Base-by-base conservation (phyloP, 139 green algal genomes). In the Trebouxia sp. region DNA sequence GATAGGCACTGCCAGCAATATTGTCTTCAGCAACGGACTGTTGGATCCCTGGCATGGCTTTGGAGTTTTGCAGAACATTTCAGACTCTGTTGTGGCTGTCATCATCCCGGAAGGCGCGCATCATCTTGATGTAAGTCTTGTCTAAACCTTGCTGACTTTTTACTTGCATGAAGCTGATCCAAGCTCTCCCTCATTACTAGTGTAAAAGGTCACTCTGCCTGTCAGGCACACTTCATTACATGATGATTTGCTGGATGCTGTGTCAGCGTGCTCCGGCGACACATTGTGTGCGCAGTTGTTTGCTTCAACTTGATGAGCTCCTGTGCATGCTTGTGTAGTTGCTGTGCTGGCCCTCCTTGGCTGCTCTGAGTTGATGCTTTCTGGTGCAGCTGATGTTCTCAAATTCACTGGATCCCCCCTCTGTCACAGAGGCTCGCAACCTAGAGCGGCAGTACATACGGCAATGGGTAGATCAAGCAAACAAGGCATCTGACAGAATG, bases 51-150 rank as follows among this genome's bases (percentile, higher is more conserved):
- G 88, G 87, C 55, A 77, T 41, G 55, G 56, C 1, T 76, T 76
- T 35, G 80, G 80, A 28, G 80, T 84, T 65, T 75, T 94, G 51
- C 24, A 82, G 26, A 86, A 88, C 74, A 37, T 93, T 7, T 84
- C 70, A 5, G 76, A 88, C 3, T 80, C 83, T 1, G 20, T 93
- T 20, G 83, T 91, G 50, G 83, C 88, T 24, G 74, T 93, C 26
- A 53, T 87, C 62, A 94, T 94, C 48, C 82, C 87, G 12, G 84
- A 90, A 48, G 89, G 89, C 17, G 88, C 87, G 5, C 87, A 91
- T 67, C 87, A 91, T 62, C 45, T 89, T 43, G 85, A 89, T 69
- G 75, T 80, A 56, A 80, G 75, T 30, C 6, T 26, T 3, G 0
- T 11, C 4, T 51, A 56, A 35, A 32, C 14, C 32, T 47, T 8